Conservation (phyloP, 2,329 filamentous ascomycete species). For the Colletotrichum chrysophilum region DNA sequence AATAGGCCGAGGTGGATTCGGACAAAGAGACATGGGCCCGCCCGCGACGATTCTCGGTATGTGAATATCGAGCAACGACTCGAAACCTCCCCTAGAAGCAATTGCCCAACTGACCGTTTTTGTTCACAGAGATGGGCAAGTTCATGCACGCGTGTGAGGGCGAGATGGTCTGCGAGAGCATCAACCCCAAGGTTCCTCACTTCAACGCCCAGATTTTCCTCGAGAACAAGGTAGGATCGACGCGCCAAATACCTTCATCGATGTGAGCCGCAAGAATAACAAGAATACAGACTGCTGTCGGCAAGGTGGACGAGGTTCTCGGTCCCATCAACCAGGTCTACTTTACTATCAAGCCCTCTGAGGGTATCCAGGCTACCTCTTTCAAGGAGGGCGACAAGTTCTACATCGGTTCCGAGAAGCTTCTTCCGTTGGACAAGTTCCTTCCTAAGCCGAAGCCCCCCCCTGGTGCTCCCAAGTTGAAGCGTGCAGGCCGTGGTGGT, state of each 20-base stretch:
- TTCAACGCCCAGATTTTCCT: slow-evolving; percentile 99
- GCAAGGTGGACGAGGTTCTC: slow-evolving; percentile 97
- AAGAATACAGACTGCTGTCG: slow-evolving; percentile 72
- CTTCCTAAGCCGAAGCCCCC: slow-evolving; percentile 87
- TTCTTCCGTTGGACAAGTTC: slow-evolving; percentile 94
- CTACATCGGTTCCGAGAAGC: slow-evolving; percentile 93
- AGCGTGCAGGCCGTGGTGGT: slow-evolving; percentile 60
- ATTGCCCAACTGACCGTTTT: background rate
- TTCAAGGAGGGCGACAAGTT: slow-evolving; percentile 99
- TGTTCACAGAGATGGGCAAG: slow-evolving; percentile 78
- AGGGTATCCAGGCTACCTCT: slow-evolving; percentile 91
- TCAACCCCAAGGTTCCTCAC: slow-evolving; percentile 95
- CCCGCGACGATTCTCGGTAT: slow-evolving; percentile 23
- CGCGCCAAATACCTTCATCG: background rate
- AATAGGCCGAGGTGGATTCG: slow-evolving; percentile 22
- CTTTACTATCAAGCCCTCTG: slow-evolving; percentile 97
- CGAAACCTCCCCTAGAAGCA: background rate
- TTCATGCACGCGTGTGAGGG: slow-evolving; percentile 96
- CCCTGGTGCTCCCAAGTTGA: slow-evolving; percentile 66
- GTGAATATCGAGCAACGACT: background rate
- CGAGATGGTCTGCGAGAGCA: slow-evolving; percentile 96
- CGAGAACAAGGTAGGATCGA: slow-evolving; percentile 81
- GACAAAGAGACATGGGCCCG: slow-evolving; percentile 23
- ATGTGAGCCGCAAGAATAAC: background rate
- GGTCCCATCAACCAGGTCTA: slow-evolving; percentile 97